Base-by-base conservation (phyloP, 2,329 filamentous ascomycete species). In the Gaeumannomyces sp. region DNA sequence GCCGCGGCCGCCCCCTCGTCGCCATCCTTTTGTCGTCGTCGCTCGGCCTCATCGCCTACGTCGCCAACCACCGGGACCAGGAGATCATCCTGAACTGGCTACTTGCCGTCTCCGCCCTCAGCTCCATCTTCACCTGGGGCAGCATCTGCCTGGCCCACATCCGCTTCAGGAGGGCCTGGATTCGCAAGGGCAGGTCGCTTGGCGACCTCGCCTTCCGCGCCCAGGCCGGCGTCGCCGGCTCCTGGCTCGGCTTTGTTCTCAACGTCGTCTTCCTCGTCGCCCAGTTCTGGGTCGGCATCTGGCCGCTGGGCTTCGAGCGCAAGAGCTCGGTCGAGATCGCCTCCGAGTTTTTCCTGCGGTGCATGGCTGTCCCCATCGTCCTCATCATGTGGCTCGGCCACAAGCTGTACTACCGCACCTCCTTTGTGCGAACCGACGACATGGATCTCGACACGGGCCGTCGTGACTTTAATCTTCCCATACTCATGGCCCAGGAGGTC, bases 61-160 rank as follows among this genome's bases (percentile, higher is more conserved):
- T 96, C 63, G 90, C 89, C 67, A 87, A 89, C 64, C 81, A 87
- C 0, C 75, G 77, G 3, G 75, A 85, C 68, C 83, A 90, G 70
- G 79, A 79, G 22, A 77, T 81, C 35, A 87, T 91, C 6, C 90
- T 97, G 68, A 83, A 85, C 71, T 97, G 93, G 93, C 85, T 97
- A 75, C 81, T 91, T 58, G 85, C 90, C 66, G 82, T 92, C 61
- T 91, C 89, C 1, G 90, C 88, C 61, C 82, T 93, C 29, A 89
- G 88, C 13, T 88, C 85, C 60, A 84, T 92, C 73, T 91, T 93
- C 78, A 93, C 89, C 6, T 93, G 91, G 91, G 86, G 83, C 64
- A 90, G 90, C 69, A 94, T 97, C 75, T 96, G 92, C 75, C 79
- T 96, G n/a, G 86, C 89, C 29, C 93, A 97, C 76, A 96, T 97